Percentiles rank a stretch among this genome's conserved stretches.
Evolutionary conservation across 495 filamentous ascomycete species (phyloP).

Genomic region (Lepidopterella palustris): DNA sequence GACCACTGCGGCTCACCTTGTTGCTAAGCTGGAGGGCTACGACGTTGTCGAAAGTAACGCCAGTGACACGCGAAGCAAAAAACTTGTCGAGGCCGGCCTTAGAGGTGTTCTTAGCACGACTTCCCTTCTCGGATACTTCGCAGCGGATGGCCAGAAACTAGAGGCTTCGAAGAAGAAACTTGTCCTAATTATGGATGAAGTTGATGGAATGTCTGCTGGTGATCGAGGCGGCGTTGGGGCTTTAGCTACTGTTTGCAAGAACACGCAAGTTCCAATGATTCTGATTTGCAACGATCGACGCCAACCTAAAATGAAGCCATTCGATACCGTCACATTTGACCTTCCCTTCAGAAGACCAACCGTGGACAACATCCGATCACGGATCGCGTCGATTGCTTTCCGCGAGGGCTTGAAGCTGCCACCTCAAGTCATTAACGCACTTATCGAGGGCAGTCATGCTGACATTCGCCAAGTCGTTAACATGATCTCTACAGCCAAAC

Average conservation of each 20-base stretch:
- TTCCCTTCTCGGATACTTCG: conserved; percentile 86
- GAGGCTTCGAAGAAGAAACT: conserved; percentile 80
- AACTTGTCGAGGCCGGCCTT: conserved; percentile 81
- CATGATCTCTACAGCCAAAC: conserved; percentile 90
- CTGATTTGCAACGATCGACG: conserved; percentile 95
- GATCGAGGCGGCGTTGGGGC: conserved; percentile 95
- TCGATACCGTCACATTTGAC: conserved; percentile 76
- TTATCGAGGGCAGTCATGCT: conserved; percentile 89
- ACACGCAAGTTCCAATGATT: conserved; percentile 90
- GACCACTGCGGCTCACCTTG: conserved; percentile 91
- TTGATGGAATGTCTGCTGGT: conserved; percentile 97
- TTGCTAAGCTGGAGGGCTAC: conserved; percentile 86
- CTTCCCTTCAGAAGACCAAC: conserved; percentile 85
- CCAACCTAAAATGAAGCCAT: conserved; percentile 95
- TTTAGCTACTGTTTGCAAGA: conserved; percentile 87
- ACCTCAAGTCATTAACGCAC: conserved; percentile 76
- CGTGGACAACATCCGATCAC: conserved; percentile 76
- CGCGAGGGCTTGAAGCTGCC: conserved; percentile 85
- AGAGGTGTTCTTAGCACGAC: conserved; percentile 87
- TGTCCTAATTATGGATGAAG: conserved; percentile 97
- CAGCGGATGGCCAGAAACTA: conserved; percentile 73
- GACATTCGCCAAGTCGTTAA: conserved; percentile 99
- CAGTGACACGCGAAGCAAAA: conserved; percentile 96
- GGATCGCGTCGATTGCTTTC: conserved; percentile 90
- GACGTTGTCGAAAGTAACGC: conserved; percentile 94